phyloP scores from a whole-genome alignment of 1,284 basidiomycete genomes.

The Sutorius eximius region DNA sequence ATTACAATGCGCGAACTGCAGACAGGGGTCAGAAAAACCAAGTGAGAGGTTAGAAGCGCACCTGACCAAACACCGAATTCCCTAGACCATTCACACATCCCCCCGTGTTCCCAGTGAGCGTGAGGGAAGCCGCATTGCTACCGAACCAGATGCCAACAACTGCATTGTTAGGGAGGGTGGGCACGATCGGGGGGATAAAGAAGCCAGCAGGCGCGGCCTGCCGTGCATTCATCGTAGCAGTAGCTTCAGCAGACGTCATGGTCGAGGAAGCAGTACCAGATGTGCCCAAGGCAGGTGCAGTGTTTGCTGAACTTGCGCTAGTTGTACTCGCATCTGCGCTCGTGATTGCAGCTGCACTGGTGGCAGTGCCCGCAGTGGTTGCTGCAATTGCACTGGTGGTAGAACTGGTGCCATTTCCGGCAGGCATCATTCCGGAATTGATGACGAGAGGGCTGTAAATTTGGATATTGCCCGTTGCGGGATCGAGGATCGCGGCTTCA shows the following conservation, averaged over 20 bases:
- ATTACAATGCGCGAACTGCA: constrained; percentile 27
- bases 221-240: constrained; percentile 4
- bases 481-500: constrained; percentile 30
- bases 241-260: not conserved
- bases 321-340: not conserved
- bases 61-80: constrained; percentile 27
- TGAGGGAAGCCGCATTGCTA: constrained; percentile 26
- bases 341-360: not conserved
- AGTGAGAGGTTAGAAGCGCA: not conserved
- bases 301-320: not conserved
- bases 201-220: constrained; percentile 20
- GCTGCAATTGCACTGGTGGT: not conserved
- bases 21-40: not conserved
- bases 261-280: not conserved
- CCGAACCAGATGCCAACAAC: constrained; percentile 31
- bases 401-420: constrained; percentile 5
- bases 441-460: constrained; percentile 31
- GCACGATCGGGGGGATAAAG: constrained; percentile 22
- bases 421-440: constrained; percentile 24
- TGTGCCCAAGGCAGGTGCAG: not conserved
- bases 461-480: constrained; percentile 26
- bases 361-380: not conserved
- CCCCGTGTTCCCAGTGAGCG: constrained; percentile 21
- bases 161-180: constrained; percentile 25
- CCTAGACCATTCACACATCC: constrained; percentile 26